Base-by-base conservation (phyloP, 2,329 filamentous ascomycete species). In the Rachicladosporium sp. region DNA sequence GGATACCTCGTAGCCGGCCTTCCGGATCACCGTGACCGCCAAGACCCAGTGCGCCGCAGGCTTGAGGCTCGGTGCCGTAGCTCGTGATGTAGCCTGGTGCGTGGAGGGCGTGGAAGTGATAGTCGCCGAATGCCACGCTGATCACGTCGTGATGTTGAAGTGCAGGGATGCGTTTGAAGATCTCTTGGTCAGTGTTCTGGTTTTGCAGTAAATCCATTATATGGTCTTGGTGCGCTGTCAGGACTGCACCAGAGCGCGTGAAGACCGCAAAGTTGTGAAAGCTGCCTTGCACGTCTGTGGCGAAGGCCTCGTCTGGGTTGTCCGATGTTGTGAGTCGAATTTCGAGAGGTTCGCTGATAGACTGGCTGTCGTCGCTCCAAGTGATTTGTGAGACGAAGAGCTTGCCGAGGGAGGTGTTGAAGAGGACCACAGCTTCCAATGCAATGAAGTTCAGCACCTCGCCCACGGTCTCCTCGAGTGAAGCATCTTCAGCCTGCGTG, bases 51-150 rank as follows among this genome's bases (percentile, higher is more conserved):
- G 67, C 61, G 23, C 70, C 71, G 44, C 64, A 70, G 1, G 49
- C 52, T 43, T 64, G 56, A 3, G 65, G 56, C 38, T 74, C 70
- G 2, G 53, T 63, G 4, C 71, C 71, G 44, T 71, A 72, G 1
- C 67, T 67, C 6, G 69, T 70, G 38, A 75, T 71, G 35, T 62
- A 63, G 10, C 71, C 71, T 12, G 64, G 57, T 4, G 64, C 60
- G 46, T 74, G 70, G 1, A 75, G 62, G 3, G 70, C 70, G 34
- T 70, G 67, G 45, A 68, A 73, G 46, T 74, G 71, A 40, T 70
- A 69, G 51, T 74, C 70, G 6, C 71, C 71, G 44, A 73, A 74
- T 3, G 70, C 67, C 10, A 74, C 50, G 5, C 64, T 66, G 23
- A 73, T 71, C 34, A 74, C 69, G 29, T 62, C 59, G 19, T 60